Base-by-base conservation (phyloP, 2,329 filamentous ascomycete genomes). In the Colletotrichum theobromicola region DNA sequence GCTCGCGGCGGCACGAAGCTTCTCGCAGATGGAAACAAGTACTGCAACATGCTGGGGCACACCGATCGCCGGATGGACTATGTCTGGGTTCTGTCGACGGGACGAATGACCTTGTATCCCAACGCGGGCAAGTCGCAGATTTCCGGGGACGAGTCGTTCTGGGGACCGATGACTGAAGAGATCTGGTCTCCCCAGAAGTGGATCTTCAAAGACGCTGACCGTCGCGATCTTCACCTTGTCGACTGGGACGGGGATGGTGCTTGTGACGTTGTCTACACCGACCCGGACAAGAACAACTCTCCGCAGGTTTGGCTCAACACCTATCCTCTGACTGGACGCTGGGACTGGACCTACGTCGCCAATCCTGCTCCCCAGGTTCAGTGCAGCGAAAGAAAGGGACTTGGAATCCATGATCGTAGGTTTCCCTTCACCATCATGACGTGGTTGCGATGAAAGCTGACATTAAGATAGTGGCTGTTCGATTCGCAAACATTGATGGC, bases 181-280 rank as follows among this genome's bases (percentile, higher is more conserved):
- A 74, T 46, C 58, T 77, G 7, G 73, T 82, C 66, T 16, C 60
- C 60, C n/a, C 60, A 34, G 15, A 30, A n/a, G 24, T n/a, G 16
- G 35, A 46, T 46, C 32, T n/a, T 24, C 26, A 78, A 82, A 6
- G 77, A 79, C 15, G 30, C 32, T 4, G 58, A 62, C n/a, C 30
- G 58, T n/a, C 60, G 32, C n/a, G 79, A 79, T 55, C 63, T 85
- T 6, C 80, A 84, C 57, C 74, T 85, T 8, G 79, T 77, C 3
- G 84, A 85, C 73, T 85, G 82, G 81, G 79, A 86, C 62, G 81
- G 80, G 13, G 83, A 85, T 74, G 83, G 84, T 1, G 66, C 75
- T 3, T 82, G 79, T 63, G 84, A 85, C 57, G 80, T 84, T 55
- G 76, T 84, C 35, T 79, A 72, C 66, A 78, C 82, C 1, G 75